Conservation (phyloP, 768 basidiomycete genomes). For the Amyloporia xantha region DNA sequence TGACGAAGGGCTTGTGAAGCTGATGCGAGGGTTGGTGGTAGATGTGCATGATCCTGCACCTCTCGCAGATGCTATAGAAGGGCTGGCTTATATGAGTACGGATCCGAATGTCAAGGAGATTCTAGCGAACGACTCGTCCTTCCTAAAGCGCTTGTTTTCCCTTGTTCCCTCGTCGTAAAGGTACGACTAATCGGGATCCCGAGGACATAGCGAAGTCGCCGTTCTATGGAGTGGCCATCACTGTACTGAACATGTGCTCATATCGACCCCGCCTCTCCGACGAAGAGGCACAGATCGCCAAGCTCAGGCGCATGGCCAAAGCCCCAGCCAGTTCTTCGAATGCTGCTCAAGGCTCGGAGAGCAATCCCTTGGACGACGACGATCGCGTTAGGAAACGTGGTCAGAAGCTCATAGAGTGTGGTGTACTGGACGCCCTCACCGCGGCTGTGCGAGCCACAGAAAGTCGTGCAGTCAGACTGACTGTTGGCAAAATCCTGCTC, state of each 20-base stretch:
- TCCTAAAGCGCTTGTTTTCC: conserved; percentile 52
- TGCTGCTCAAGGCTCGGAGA: conserved; percentile 7
- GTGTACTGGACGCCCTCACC: conserved; percentile 58
- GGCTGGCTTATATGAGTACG: conserved; percentile 74
- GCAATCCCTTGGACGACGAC: conserved; percentile 50
- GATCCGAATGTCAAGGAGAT: conserved; percentile 56
- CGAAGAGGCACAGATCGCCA: conserved; percentile 79
- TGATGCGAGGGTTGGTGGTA: conserved; percentile 53
- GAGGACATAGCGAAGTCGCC: conserved; percentile 41
- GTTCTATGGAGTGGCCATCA: conserved; percentile 71
- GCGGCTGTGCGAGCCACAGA: conserved; percentile 50
- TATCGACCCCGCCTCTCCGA: conserved; percentile 67
- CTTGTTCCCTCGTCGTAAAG: conserved; percentile 49
- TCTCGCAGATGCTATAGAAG: conserved; percentile 68
- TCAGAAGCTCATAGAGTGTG: conserved; percentile 49
- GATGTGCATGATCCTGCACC: conserved; percentile 34
- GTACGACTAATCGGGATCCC: conserved; percentile 9
- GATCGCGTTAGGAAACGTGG: conserved; percentile 57
- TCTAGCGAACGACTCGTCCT: conserved; percentile 44
- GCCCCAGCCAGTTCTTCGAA: conserved; percentile 25
- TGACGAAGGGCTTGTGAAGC: conserved; percentile 41
- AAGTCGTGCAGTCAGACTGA: conserved; percentile 54
- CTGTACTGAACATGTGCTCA: conserved; percentile 67
- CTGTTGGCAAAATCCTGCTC: conserved; percentile 56
- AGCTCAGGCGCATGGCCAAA: conserved; percentile 69